Evolutionary conservation across 148 eudicot species (phyloP).

Genomic region (Arctostaphylos glauca): DNA sequence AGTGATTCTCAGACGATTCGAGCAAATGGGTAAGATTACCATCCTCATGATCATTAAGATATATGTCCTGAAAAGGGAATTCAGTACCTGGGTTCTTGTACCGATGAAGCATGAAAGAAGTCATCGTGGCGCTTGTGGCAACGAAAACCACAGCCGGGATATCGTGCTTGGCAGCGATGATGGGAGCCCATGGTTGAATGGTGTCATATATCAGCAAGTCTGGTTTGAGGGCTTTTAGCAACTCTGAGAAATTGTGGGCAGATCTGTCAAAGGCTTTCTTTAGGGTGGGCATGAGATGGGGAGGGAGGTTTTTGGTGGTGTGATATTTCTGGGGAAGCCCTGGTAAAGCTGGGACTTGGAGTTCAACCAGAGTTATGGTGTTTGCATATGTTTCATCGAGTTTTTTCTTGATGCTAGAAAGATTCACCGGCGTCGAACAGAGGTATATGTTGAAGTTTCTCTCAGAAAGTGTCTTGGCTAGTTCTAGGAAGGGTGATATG

Average conservation of each 20-base stretch:
- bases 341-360: slow-evolving; percentile 9
- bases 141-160: slow-evolving; percentile 17
- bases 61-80: slow-evolving; percentile 6
- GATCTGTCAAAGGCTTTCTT: slow-evolving; percentile 15
- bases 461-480: slow-evolving; percentile 20
- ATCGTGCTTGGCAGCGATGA: neutral
- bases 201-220: slow-evolving; percentile 21
- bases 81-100: neutral
- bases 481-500: slow-evolving; percentile 24
- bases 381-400: neutral
- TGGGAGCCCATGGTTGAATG: slow-evolving; percentile 22
- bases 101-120: slow-evolving; percentile 18
- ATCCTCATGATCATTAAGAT: slow-evolving; percentile 14
- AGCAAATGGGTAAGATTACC: slow-evolving; percentile 8
- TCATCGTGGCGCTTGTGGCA: slow-evolving; percentile 18
- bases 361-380: slow-evolving; percentile 14
- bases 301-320: slow-evolving; percentile 23
- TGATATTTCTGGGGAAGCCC: slow-evolving; percentile 11
- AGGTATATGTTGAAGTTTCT: slow-evolving; percentile 18
- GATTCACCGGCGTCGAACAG: slow-evolving; percentile 19
- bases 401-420: slow-evolving; percentile 9
- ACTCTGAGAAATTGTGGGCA: neutral
- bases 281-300: slow-evolving; percentile 18
- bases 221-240: slow-evolving; percentile 3
- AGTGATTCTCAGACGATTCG: slow-evolving; percentile 5